phyloP scores from a whole-genome alignment of 352 stramenopile genomes.

The Plasmopara muralis region DNA sequence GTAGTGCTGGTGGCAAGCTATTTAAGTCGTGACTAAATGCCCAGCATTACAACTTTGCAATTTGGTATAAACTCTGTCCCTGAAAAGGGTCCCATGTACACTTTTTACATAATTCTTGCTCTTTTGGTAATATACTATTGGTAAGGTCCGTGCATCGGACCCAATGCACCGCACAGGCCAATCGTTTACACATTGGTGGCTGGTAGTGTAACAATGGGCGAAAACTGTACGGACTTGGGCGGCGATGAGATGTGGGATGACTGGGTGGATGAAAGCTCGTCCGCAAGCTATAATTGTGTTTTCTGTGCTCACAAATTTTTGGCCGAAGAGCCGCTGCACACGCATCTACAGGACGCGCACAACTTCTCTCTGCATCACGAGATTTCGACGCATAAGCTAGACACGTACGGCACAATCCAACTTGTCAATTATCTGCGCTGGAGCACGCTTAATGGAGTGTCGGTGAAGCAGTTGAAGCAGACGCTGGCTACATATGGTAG shows the following conservation, averaged over 20 bases:
- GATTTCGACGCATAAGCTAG: conserved; percentile 44
- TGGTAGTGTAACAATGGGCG: conserved; percentile 2
- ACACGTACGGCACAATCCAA: conserved; percentile 77
- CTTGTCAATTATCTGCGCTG: conserved; percentile 70
- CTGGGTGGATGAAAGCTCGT: conserved; percentile 68
- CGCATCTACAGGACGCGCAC: conserved; percentile 47
- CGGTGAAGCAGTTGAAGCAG: conserved; percentile 35
- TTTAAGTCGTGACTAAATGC: too few relatives aligned
- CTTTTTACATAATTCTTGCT: too few relatives aligned
- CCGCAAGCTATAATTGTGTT: conserved; percentile 50
- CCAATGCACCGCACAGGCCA: conserved; percentile 1
- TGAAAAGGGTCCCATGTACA: too few relatives aligned
- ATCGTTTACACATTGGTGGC: conserved; percentile 13
- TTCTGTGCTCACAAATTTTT: conserved; percentile 55
- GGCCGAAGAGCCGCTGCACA: conserved; percentile 45
- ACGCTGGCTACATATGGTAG: conserved; percentile 38
- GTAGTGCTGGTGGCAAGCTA: too few relatives aligned
- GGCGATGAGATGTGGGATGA: conserved; percentile 73
- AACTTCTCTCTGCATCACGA: conserved; percentile 55
- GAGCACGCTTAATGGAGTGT: conserved; percentile 33
- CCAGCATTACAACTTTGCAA: too few relatives aligned
- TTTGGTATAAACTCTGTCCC: too few relatives aligned
- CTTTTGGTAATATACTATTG: too few relatives aligned
- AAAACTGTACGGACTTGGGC: conserved; percentile 16
- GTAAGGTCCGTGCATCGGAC: too few relatives aligned